These are phyloP conservation scores for Coemansia sp. DNA, from an alignment of 192 early-diverging fungal genomes.

Conservation along the genomic window DNA sequence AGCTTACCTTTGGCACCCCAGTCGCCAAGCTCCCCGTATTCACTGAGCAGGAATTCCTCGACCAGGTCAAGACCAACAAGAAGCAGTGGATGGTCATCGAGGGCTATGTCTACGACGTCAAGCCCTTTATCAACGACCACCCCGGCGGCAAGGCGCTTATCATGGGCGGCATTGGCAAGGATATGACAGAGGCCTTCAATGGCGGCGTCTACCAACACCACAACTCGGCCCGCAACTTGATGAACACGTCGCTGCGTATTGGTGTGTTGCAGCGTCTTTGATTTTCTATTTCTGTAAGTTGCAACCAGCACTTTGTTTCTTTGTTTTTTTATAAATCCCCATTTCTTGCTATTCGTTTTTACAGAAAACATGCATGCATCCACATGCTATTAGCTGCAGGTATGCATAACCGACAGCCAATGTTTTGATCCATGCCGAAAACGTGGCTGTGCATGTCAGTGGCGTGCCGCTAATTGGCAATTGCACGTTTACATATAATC, in stretches of 20 bases:
- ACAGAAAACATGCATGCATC: too few species aligned
- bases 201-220: conserved; percentile 90
- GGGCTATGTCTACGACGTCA: conserved; percentile 81
- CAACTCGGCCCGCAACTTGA: conserved; percentile 85
- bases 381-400: too few species aligned
- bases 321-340: background rate
- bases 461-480: too few species aligned
- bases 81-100: conserved; percentile 84
- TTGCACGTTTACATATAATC: too few species aligned
- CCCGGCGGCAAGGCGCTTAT: conserved; percentile 83
- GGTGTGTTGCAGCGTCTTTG: conserved; percentile 50
- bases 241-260: conserved; percentile 57
- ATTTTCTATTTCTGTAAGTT: background rate
- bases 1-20: conserved; percentile 75
- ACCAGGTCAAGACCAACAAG: conserved; percentile 66
- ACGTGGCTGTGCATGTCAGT: too few species aligned
- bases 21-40: conserved; percentile 70
- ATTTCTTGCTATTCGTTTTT: background rate
- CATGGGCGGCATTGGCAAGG: conserved; percentile 75
- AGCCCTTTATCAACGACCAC: conserved; percentile 82
- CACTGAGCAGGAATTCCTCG: conserved; percentile 66
- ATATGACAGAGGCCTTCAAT: conserved; percentile 85
- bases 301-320: background rate
- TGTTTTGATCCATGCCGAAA: too few species aligned
- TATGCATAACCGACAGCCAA: too few species aligned